These are phyloP conservation scores for Epithemia pelagica DNA, from an alignment of 108 stramenopile genomes.

Conservation along the genomic window DNA sequence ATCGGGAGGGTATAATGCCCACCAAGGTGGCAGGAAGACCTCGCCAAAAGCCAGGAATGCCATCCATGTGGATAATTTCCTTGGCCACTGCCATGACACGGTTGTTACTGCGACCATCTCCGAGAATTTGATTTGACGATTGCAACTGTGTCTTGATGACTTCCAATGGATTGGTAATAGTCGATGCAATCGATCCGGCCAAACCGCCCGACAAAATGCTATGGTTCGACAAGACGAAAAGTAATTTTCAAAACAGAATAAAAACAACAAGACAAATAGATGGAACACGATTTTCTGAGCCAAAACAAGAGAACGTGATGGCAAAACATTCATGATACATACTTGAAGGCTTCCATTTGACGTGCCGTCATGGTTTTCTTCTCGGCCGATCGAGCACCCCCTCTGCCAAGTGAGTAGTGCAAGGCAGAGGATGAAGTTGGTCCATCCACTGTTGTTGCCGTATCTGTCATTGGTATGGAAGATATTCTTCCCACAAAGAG, in stretches of 20 bases:
- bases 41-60: conserved; percentile 55
- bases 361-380: conserved; percentile 51
- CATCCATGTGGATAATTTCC: conserved; percentile 65
- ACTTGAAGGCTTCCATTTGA: conserved; percentile 64
- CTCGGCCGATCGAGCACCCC: conserved; percentile 15
- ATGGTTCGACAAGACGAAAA: conserved; percentile 5
- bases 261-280: neutral
- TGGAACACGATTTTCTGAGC: no score
- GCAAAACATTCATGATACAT: conserved; percentile 25
- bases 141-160: conserved; percentile 92
- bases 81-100: conserved; percentile 59
- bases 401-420: no score
- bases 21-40: conserved; percentile 81
- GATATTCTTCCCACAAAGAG: no score
- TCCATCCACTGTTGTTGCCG: no score
- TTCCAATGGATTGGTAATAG: conserved; percentile 80
- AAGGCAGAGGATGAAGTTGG: no score
- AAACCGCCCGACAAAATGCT: conserved; percentile 70
- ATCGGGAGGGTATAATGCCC: conserved; percentile 90
- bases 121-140: conserved; percentile 52
- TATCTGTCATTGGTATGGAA: no score
- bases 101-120: conserved; percentile 33
- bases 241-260: neutral
- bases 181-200: conserved; percentile 74
- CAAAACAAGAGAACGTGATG: neutral